Evolutionary conservation across 208 protist species (phyloP), one percentile per base, ranked within the genome.

Genomic region (Trypanosoma lewisi): DNA sequence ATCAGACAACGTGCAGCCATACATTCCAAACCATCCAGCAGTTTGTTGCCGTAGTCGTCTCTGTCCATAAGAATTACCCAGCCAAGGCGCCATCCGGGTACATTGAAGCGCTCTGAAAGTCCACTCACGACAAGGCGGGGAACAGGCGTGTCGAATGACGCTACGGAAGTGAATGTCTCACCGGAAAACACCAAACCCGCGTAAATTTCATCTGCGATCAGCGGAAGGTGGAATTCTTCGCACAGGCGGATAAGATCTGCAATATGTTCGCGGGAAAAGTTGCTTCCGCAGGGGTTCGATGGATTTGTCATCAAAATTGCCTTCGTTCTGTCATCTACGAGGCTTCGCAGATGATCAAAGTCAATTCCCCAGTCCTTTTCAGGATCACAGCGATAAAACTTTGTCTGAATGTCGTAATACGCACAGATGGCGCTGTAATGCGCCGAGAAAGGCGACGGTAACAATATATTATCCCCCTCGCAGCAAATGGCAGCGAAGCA

Each of bases 191-290:
- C 86, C 77, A 98, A 87, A 36, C 93, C 89, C 4, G 83, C 89
- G 86, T 98, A 98, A 49, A 98, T 97, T 69, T 98, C 96, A 58
- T 98, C 96, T 12, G 89, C 68, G 51, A 98, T 93, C 61, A 98
- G 91, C 17, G 93, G 92, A 17, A 98, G 52, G 41, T 82, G 56
- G 64, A 92, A 74, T 52, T 91, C 67, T 62, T 95, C 76, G 16
- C 93, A 96, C 16, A 98, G 69, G 52, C 76, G 69, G n/a, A 96
- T 49, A 45, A 96, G 73, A 49, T 80, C 85, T 39, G 73, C 51
- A n/a, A 97, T 55, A 70, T 98, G 96, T 21, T 85, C 50, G 8
- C 66, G 67, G 17, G 70, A 79, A 70, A 82, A 98, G 69, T 95
- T 92, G 45, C 80, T 94, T 52, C 97, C 97, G 65, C 95, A 98